These are phyloP conservation scores for Chaetomium strumarium DNA, from an alignment of 2,329 filamentous ascomycete species.

Conservation along the genomic window DNA sequence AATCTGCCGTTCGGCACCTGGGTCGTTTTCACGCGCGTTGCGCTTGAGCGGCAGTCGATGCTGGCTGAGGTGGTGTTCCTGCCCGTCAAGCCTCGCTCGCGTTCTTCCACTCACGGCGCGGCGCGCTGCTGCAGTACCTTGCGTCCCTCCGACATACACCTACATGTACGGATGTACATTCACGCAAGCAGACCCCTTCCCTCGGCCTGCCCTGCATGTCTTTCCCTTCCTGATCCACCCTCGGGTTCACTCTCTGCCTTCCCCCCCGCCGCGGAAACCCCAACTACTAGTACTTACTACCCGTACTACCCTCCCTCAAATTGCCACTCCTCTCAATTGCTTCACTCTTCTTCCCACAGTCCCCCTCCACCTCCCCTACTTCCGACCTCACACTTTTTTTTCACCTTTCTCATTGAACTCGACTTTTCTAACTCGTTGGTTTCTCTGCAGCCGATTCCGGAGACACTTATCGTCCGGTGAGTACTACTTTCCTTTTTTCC, in stretches of 20 bases:
- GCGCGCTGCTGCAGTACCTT: slow-evolving; percentile 24
- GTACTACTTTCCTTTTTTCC: slow-evolving; percentile 27
- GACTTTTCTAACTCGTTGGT: slow-evolving; percentile 34
- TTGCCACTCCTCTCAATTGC: slow-evolving; percentile 26
- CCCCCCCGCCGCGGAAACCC: slow-evolving; percentile 28
- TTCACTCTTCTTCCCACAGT: slow-evolving; percentile 20
- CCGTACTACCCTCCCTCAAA: slow-evolving; percentile 25
- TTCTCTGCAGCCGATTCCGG: slow-evolving; percentile 50
- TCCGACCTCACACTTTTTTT: slow-evolving; percentile 23
- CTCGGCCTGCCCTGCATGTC: slow-evolving; percentile 40
- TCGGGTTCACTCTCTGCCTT: slow-evolving; percentile 38
- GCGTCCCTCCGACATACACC: slow-evolving; percentile 26
- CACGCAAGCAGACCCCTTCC: slow-evolving; percentile 23
- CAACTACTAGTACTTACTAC: slow-evolving; percentile 34
- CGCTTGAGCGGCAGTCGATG: slow-evolving; percentile 6
- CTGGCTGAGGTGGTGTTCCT: slow-evolving; percentile 6
- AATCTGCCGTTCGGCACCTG: slow-evolving; percentile 12
- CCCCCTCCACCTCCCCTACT: slow-evolving; percentile 18
- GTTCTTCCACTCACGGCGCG: slow-evolving; percentile 21
- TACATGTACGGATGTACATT: slow-evolving; percentile 22
- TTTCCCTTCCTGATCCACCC: slow-evolving; percentile 34
- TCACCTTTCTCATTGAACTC: slow-evolving; percentile 11
- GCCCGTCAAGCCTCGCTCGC: slow-evolving; percentile 19
- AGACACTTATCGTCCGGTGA: slow-evolving; percentile 57
- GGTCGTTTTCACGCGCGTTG: slow-evolving; percentile 7